Conservation (phyloP, 495 filamentous ascomycete species). For the Collariella sp. region DNA sequence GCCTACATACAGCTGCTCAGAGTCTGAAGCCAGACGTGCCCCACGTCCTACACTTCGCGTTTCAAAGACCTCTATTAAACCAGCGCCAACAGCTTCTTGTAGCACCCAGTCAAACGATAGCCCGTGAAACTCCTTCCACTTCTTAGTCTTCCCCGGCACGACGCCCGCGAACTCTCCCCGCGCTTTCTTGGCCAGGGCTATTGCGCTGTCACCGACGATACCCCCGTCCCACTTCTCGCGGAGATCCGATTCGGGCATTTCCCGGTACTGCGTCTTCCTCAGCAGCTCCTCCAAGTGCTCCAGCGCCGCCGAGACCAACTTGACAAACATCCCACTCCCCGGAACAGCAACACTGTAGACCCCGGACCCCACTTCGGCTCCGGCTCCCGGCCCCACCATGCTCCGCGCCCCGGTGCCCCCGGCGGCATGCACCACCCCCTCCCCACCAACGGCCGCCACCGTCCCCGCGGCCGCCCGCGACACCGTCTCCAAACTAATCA, state of each 20-base stretch:
- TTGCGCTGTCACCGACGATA: constrained; percentile 48
- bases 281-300: constrained; percentile 58
- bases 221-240: constrained; percentile 78
- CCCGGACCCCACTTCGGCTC: constrained; percentile 7
- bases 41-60: constrained; percentile 73
- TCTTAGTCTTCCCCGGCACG: constrained; percentile 66
- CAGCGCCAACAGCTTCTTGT: constrained; percentile 68
- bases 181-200: constrained; percentile 50
- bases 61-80: constrained; percentile 76
- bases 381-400: constrained; percentile 18
- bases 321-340: constrained; percentile 62
- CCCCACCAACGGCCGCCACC: constrained; percentile 54
- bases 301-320: constrained; percentile 57
- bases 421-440: constrained; percentile 43
- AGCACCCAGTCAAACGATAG: constrained; percentile 71
- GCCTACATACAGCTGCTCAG: too few relatives aligned
- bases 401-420: constrained; percentile 39
- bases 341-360: constrained; percentile 61
- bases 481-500: constrained; percentile 46
- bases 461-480: constrained; percentile 54
- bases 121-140: constrained; percentile 75
- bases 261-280: constrained; percentile 52
- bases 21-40: constrained; percentile 45
- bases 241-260: constrained; percentile 58
- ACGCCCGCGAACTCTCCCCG: constrained; percentile 63